Evolutionary conservation across 768 basidiomycete species (phyloP), one percentile per base, ranked within the genome.

Genomic region (Gelatoporia subvermispora): DNA sequence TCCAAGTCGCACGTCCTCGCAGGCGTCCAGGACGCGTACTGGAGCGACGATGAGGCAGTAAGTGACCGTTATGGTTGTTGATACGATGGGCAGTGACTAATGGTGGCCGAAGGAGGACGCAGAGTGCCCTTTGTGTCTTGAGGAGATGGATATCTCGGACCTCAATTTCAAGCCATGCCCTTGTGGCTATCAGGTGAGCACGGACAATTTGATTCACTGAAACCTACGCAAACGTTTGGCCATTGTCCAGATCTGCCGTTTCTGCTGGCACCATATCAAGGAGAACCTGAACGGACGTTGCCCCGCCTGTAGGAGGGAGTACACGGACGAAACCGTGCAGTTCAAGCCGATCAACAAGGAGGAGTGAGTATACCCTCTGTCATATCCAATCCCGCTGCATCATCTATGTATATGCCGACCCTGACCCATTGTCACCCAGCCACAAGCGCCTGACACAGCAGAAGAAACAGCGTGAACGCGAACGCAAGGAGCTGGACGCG

Each of bases 241-340:
- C 24, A 20, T 35, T 34, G 21, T 16, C 41, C 55, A 99, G 96
- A 92, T 99, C 57, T 99, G 96, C 67, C 87, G 93, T 48, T 99
- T 99, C 72, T 99, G 96, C 68, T 98, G 93, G 83, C 91, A 99
- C 69, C 93, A 98, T 70, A 95, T 96, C 76, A 87, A 89, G 72
- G 83, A 90, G 69, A 91, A 96, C 70, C 76, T 95, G 52, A 98
- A 98, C 66, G 85, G 93, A 54, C 84, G 91, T 43, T 99, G 96
- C 66, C 96, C 96, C 35, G 96, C 96, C 17, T 99, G 96, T 70
- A 78, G 96, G 60, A 76, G 94, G 55, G 78, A 88, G 48, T 98
- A 97, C 64, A 87, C 89, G 8, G 93, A 97, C 56, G 90, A 96
- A 48, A 78, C 84, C 36, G 86, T 96, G 28, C 91, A 97, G 66